Base-by-base conservation (phyloP, 805 yeast species). In the Kazachstania taianensis region DNA sequence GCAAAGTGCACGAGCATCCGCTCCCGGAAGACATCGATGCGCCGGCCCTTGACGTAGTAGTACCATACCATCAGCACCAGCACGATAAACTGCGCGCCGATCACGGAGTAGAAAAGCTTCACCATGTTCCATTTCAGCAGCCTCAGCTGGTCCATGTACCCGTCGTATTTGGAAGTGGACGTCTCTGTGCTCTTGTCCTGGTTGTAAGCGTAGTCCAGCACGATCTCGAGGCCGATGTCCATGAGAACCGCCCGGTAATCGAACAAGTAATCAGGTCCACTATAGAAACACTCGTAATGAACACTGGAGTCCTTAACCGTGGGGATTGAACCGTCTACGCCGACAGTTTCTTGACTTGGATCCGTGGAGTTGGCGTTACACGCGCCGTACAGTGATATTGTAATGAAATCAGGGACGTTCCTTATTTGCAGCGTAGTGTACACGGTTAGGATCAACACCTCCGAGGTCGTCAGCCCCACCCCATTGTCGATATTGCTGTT, bases 391-490 rank as follows among this genome's bases (percentile, higher is more conserved):
- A 55, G 24, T 2, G 53, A 43, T 2, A 49, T 30, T 1, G 48
- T 46, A 14, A 57, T 44, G 35, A 33, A 55, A 30, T 49, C 49
- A 3, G 62, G 62, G 4, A 50, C 41, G 34, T 47, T 28, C 5
- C 39, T 28, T 5, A 53, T 45, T 31, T 55, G 55, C 3, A 38
- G 30, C 3, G 42, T 40, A n/a, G 55, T 43, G 33, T 57, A 57
- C 5, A 45, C 41, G 3, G 59, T 48, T 5, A 57, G 36, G 7
- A 55, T 45, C 12, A 39, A 37, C 7, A 54, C 35, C 34, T 55
- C 62, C 4, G 59, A 43, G 4, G 59, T 57, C 2, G 61, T 53
- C 18, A 57, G 34, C 1, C 57, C 57, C 3, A 48, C 53, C 8
- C 57, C 57, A 31, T 53, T 49, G 33, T 52, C 49, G 14, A 46